phyloP scores from a whole-genome alignment of 2,329 filamentous ascomycete genomes.

The Proliferodiscus dingleyae region DNA sequence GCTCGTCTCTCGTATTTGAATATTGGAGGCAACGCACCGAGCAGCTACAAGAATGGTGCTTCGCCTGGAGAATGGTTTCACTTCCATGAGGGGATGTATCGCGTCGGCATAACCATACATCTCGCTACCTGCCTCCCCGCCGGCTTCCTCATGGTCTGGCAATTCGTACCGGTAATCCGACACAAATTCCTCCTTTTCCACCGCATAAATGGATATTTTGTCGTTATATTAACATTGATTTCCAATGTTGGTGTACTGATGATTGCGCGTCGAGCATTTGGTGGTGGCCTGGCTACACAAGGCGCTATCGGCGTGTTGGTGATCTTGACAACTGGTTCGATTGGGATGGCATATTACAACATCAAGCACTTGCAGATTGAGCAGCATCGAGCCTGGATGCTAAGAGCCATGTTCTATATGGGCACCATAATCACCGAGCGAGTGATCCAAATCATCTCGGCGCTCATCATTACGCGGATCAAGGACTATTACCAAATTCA shows the following conservation, averaged over 20 bases:
- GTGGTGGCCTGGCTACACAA: constrained; percentile 49
- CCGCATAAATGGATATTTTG: constrained; percentile 54
- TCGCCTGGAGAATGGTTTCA: constrained; percentile 40
- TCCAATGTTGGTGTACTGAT: constrained; percentile 48
- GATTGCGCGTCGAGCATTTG: constrained; percentile 47
- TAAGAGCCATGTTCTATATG: constrained; percentile 49
- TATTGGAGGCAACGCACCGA: constrained; percentile 25
- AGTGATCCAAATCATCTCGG: constrained; percentile 41
- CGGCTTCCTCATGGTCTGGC: constrained; percentile 39
- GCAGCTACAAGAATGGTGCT: too few relatives aligned
- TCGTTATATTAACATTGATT: constrained; percentile 44
- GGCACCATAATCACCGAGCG: constrained; percentile 48
- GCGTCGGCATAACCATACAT: constrained; percentile 43
- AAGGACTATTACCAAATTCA: constrained; percentile 34
- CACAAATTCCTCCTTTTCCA: constrained; percentile 49
- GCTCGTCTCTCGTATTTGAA: constrained; percentile 16
- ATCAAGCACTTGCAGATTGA: constrained; percentile 58
- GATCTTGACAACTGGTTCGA: constrained; percentile 39
- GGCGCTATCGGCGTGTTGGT: constrained; percentile 38
- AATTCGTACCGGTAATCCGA: constrained; percentile 45
- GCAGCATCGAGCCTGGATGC: constrained; percentile 61
- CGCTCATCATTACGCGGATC: constrained; percentile 34
- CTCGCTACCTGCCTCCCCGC: constrained; percentile 42
- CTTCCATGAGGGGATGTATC: constrained; percentile 29
- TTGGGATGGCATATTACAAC: constrained; percentile 48